Evolutionary conservation across 2,329 filamentous ascomycete species (phyloP).

Genomic region (Massarina eburnea): DNA sequence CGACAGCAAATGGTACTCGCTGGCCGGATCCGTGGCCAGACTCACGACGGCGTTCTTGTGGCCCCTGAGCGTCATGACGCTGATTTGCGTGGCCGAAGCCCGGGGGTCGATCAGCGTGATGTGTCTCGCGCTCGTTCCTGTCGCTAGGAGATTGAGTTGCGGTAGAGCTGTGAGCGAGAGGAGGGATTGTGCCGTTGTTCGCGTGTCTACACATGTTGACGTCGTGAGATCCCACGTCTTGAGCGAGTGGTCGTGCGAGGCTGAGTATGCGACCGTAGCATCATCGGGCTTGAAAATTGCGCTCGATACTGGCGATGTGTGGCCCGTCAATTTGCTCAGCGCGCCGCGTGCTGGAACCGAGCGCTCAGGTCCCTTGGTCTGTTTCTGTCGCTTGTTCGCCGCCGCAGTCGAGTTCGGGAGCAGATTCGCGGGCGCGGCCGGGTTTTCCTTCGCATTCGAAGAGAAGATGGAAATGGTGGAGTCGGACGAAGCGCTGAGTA

Average conservation of each 20-base stretch:
- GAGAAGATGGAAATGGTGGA: constrained; percentile 88
- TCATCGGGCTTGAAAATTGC: constrained; percentile 85
- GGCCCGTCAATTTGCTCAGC: constrained; percentile 69
- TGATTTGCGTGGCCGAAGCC: constrained; percentile 71
- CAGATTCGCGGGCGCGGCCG: constrained; percentile 69
- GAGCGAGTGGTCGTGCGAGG: constrained; percentile 87
- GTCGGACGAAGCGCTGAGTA: constrained; percentile 85
- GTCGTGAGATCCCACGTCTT: constrained; percentile 91
- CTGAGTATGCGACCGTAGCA: constrained; percentile 85
- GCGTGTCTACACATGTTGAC: constrained; percentile 72
- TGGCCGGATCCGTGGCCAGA: constrained; percentile 63
- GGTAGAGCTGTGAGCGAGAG: constrained; percentile 76
- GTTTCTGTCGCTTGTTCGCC: constrained; percentile 75
- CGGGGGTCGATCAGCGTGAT: constrained; percentile 93
- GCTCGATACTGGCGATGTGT: constrained; percentile 74
- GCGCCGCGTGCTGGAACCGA: constrained; percentile 74
- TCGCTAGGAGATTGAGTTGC: constrained; percentile 63
- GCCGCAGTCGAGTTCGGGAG: constrained; percentile 66
- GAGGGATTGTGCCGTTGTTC: constrained; percentile 81
- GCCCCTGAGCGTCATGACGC: constrained; percentile 87
- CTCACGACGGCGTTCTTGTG: constrained; percentile 74
- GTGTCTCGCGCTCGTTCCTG: constrained; percentile 81
- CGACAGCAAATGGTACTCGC: constrained; percentile 80
- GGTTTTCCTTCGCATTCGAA: constrained; percentile 72
- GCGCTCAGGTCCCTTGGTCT: constrained; percentile 59